phyloP scores from a whole-genome alignment of 116 monocot genomes.

The Posidonia oceanica region DNA sequence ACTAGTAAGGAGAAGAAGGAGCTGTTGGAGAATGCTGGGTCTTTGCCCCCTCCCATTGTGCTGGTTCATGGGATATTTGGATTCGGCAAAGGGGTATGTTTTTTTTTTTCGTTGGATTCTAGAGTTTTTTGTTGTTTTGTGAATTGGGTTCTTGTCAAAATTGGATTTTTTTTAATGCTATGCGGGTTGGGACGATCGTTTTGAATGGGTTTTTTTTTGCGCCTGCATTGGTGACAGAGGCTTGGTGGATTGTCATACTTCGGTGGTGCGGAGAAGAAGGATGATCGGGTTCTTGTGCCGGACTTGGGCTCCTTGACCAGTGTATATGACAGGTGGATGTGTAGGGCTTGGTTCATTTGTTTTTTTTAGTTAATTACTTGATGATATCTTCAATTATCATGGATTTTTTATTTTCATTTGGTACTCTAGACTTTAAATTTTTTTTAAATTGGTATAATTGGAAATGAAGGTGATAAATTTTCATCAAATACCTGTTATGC shows the following conservation, averaged over 20 bases:
- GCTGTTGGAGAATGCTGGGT: neutral
- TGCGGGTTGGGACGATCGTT: too few relatives aligned
- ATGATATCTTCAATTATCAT: too few relatives aligned
- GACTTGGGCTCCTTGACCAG: constrained; percentile 86
- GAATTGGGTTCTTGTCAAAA: neutral
- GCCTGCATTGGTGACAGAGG: constrained; percentile 26
- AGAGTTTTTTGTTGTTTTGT: neutral
- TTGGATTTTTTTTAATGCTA: neutral
- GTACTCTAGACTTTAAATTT: too few relatives aligned
- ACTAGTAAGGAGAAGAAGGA: neutral
- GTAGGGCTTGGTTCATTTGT: neutral
- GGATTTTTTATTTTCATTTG: neutral
- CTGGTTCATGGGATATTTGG: constrained; percentile 87
- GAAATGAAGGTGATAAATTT: too few relatives aligned
- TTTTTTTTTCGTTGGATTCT: neutral
- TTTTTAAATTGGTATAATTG: too few relatives aligned
- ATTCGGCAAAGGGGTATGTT: constrained; percentile 66
- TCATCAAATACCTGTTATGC: too few relatives aligned
- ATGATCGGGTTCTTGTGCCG: constrained; percentile 72
- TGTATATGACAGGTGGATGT: constrained; percentile 59
- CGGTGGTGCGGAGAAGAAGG: constrained; percentile 87
- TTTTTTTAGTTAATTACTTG: neutral
- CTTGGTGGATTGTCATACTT: constrained; percentile 87
- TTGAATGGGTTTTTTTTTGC: too few relatives aligned
- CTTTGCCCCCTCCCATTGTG: constrained; percentile 49